Conservation (phyloP, 1,139 yeast species). For the Scheffersomyces lignicola region DNA sequence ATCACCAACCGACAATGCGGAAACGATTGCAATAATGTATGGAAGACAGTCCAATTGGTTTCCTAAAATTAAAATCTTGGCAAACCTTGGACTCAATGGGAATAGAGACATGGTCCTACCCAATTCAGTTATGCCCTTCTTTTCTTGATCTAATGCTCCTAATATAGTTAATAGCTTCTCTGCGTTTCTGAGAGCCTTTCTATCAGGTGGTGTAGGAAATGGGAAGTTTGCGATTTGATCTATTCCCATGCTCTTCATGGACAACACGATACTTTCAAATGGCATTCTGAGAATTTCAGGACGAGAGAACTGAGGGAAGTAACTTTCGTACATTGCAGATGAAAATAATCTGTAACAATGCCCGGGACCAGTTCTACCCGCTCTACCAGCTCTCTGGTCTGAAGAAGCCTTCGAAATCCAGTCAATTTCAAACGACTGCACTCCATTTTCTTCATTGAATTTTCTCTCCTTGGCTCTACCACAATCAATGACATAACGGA, state of each 20-base stretch:
- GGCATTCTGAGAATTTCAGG: constrained; percentile 97
- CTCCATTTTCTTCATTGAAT: constrained; percentile 81
- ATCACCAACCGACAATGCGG: constrained; percentile 92
- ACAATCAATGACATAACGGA: constrained; percentile 91
- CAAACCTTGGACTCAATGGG: constrained; percentile 91
- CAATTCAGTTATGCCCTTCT: constrained; percentile 60
- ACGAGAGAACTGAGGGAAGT: constrained; percentile 74
- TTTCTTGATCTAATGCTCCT: constrained; percentile 70
- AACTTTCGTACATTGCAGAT: constrained; percentile 91
- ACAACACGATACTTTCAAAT: constrained; percentile 87
- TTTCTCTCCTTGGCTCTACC: constrained; percentile 91
- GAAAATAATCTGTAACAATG: constrained; percentile 92
- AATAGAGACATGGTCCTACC: constrained; percentile 87
- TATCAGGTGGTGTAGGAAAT: constrained; percentile 92
- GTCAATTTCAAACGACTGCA: constrained; percentile 86
- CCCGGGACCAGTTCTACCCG: constrained; percentile 99
- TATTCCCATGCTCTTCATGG: constrained; percentile 97
- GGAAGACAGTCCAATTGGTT: constrained; percentile 86
- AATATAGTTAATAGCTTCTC: constrained; percentile 65
- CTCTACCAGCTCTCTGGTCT: constrained; percentile 95
- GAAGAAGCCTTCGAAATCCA: constrained; percentile 98
- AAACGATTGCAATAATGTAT: constrained; percentile 84
- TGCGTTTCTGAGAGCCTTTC: constrained; percentile 59
- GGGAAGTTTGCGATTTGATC: constrained; percentile 90
- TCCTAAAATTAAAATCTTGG: constrained; percentile 86